phyloP scores from a whole-genome alignment of 768 basidiomycete genomes.

The Phaeolepiota aurea region DNA sequence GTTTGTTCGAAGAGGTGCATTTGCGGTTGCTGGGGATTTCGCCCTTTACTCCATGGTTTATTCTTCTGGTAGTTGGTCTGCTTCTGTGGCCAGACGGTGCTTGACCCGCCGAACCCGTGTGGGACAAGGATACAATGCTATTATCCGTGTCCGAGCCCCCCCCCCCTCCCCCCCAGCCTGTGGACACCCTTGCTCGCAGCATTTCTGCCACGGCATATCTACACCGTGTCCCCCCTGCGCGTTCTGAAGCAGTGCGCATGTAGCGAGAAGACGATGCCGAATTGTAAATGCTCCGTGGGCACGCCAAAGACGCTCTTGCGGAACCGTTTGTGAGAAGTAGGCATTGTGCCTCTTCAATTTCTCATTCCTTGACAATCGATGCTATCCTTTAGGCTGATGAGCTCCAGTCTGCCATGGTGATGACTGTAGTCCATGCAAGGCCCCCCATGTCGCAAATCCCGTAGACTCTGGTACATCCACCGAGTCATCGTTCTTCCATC shows the following conservation, averaged over 20 bases:
- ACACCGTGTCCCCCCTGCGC: conserved; percentile 80
- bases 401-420: conserved; percentile 86
- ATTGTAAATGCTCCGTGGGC: conserved; percentile 78
- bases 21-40: neutral
- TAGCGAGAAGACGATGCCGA: conserved; percentile 72
- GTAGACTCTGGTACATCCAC: conserved; percentile 66
- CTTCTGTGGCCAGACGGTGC: conserved; percentile 74
- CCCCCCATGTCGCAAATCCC: conserved; percentile 79
- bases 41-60: neutral
- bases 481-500: neutral
- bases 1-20: conserved; percentile 85
- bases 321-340: conserved; percentile 69
- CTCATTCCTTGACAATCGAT: neutral
- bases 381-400: conserved; percentile 58
- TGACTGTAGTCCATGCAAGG: conserved; percentile 68
- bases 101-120: conserved; percentile 86
- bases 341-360: conserved; percentile 13
- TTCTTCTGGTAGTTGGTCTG: conserved; percentile 56
- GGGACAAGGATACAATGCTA: conserved; percentile 72
- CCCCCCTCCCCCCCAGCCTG: conserved; percentile 71
- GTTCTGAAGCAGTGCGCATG: conserved; percentile 79
- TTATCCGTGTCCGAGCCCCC: conserved; percentile 68
- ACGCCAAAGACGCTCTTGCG: conserved; percentile 77
- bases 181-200: conserved; percentile 72
- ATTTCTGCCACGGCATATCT: conserved; percentile 75